Evolutionary conservation across 2,329 filamentous ascomycete genomes (phyloP).

Genomic region (Neocatenulostroma microsporum): DNA sequence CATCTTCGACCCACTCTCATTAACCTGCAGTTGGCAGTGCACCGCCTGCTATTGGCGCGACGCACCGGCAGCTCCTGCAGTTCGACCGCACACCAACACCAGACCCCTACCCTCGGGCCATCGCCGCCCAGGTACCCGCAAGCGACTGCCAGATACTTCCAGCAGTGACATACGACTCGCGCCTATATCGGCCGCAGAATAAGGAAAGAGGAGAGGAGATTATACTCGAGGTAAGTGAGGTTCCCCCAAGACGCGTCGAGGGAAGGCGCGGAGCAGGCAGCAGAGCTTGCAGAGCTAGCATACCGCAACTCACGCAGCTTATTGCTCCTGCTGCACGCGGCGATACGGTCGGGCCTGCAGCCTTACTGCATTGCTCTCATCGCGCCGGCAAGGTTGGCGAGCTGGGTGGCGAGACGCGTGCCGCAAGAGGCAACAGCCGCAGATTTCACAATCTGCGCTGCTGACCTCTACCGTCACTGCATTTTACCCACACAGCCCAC

Average conservation of each 20-base stretch:
- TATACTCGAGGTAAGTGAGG: constrained; percentile 1
- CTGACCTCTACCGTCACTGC: constrained; percentile 2
- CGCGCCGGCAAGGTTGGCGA: background rate
- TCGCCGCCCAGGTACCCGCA: background rate
- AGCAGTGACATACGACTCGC: background rate
- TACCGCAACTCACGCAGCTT: background rate
- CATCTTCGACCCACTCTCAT: constrained; percentile 3
- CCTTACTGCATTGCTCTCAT: background rate
- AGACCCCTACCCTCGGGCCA: background rate
- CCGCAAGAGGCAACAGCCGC: background rate
- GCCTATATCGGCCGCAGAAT: background rate
- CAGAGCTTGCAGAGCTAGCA: background rate
- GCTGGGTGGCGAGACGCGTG: background rate
- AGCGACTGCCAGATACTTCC: background rate
- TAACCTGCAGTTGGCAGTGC: background rate
- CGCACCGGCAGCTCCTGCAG: background rate
- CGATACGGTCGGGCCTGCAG: background rate
- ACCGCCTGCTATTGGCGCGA: constrained; percentile 1
- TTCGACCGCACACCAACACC: background rate
- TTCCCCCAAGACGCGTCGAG: background rate
- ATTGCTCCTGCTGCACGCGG: background rate
- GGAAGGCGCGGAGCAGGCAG: background rate
- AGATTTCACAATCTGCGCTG: constrained; percentile 3
- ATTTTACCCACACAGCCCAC: background rate
- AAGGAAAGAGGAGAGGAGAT: background rate